A percentile compares a stretch with the other conserved stretches of the same genome.
Conservation (phyloP, 1,284 basidiomycete species). For the Chalciporus piperatoides region DNA sequence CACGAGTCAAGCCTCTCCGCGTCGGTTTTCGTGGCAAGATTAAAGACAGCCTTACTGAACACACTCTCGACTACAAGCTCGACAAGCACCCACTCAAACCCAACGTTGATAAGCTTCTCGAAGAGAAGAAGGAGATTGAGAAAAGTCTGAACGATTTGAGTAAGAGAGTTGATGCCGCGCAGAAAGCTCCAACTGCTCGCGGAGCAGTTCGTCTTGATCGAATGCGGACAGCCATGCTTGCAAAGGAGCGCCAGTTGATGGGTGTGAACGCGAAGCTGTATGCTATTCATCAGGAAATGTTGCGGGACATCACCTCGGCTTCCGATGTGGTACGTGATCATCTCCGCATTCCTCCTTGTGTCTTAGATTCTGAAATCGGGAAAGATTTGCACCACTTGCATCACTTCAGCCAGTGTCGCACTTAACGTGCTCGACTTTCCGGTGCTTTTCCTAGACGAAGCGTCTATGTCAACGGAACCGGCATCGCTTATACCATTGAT, state of each 20-base stretch:
- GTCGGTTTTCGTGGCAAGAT: slow-evolving; percentile 68
- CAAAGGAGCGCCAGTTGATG: slow-evolving; percentile 35
- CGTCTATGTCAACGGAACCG: slow-evolving; percentile 94
- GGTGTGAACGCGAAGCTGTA: slow-evolving; percentile 42
- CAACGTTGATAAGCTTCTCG: slow-evolving; percentile 39
- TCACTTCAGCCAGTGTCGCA: slow-evolving; percentile 61
- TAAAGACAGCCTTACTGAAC: slow-evolving; percentile 49
- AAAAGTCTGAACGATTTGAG: slow-evolving; percentile 29
- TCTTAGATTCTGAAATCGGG: slow-evolving; percentile 10
- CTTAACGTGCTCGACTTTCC: slow-evolving; percentile 81
- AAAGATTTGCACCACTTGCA: slow-evolving; percentile 82
- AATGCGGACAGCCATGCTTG: slow-evolving; percentile 40
- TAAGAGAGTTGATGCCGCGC: slow-evolving; percentile 25
- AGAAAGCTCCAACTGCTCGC: slow-evolving; percentile 19
- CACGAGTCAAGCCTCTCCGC: slow-evolving; percentile 73
- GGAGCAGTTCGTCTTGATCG: slow-evolving; percentile 32
- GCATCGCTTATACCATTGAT: slow-evolving; percentile 82
- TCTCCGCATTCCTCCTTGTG: background rate
- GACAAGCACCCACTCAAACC: slow-evolving; percentile 55
- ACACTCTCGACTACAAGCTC: slow-evolving; percentile 70
- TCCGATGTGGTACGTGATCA: slow-evolving; percentile 68
- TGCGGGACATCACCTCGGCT: slow-evolving; percentile 54
- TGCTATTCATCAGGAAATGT: slow-evolving; percentile 50
- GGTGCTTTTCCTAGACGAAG: slow-evolving; percentile 92
- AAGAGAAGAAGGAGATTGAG: slow-evolving; percentile 32